Percentiles rank a stretch among this genome's conserved stretches.
phyloP scores from a whole-genome alignment of 768 basidiomycete genomes.

The Hydnum rufescens region DNA sequence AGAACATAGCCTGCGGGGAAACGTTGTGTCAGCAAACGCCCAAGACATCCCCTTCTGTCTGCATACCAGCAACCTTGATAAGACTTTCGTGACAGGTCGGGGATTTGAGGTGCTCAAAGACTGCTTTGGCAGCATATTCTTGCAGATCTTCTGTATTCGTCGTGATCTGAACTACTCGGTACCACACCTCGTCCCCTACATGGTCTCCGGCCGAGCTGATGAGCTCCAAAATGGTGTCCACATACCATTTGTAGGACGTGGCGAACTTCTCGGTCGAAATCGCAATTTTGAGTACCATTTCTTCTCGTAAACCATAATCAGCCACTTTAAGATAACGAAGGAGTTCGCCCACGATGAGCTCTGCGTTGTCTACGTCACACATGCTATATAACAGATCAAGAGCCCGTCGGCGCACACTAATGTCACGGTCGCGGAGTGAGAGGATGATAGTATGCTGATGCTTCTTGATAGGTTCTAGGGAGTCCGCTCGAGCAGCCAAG shows the following conservation, averaged over 20 bases:
- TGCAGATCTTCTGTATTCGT: constrained; percentile 97
- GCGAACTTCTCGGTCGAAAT: constrained; percentile 99
- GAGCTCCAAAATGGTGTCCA: constrained; percentile 89
- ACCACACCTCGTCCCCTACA: constrained; percentile 99
- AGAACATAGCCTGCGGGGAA: constrained; percentile 61
- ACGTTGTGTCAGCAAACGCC: not conserved
- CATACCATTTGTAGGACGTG: constrained; percentile 95
- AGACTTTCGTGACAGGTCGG: constrained; percentile 81
- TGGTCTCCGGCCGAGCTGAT: constrained; percentile 96
- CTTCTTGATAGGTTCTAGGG: constrained; percentile 78
- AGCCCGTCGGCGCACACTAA: constrained; percentile 83
- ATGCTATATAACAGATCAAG: constrained; percentile 95
- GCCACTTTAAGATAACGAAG: constrained; percentile 88
- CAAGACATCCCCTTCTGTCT: not conserved
- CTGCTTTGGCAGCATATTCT: constrained; percentile 82
- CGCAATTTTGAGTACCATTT: constrained; percentile 98
- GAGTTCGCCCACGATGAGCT: constrained; percentile 87
- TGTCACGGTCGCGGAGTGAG: constrained; percentile 90
- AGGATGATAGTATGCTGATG: constrained; percentile 92
- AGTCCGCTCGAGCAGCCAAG: constrained; percentile 83
- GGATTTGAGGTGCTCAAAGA: constrained; percentile 72
- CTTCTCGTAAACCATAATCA: constrained; percentile 89
- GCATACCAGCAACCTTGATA: constrained; percentile 83
- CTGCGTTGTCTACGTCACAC: constrained; percentile 96
- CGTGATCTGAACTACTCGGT: constrained; percentile 94